Base-by-base conservation (phyloP, 345 rosid species). In the Brassica nigra region DNA sequence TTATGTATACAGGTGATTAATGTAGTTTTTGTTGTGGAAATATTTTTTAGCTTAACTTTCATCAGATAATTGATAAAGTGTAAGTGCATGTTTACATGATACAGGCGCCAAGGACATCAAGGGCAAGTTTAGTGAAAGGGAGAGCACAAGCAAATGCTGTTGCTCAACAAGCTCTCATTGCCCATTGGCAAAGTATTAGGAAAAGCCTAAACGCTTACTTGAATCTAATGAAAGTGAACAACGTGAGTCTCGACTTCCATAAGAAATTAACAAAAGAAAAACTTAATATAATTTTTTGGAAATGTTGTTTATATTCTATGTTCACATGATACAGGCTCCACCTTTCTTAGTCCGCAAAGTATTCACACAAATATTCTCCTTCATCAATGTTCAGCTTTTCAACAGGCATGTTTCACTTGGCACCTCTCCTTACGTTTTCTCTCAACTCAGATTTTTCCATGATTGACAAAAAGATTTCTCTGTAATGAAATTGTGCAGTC, bases 111-210 rank as follows among this genome's bases (percentile, higher is more conserved):
- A 90, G 98, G 84, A 90, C 88, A 67, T 93, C 99, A 62, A 87
- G 98, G 73, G 94, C 90, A 79, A 90, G 98, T 85, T 82, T 95
- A 80, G 92, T 91, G 76, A 95, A 93, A 84, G 99, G 99, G 33
- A 97, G 98, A 71, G 85, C 98, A 79, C 98, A 95, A 80, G 93
- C 99, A 73, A 95, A 91, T 84, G 95, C 93, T 72, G 95, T 87
- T 84, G 97, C 97, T 80, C 99, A 93, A 86, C 92, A 91, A 87
- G 98, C 95, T 84, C 85, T 95, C 79, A 93, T 93, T 82, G 99
- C 97, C 44, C 98, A 95, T 80, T 95, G 98, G 99, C 93, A 88
- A 85, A 93, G 93, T 80, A 95, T 93, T 55, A 95, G 91, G 82
- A 92, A 89, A 85, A 95, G 95, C 86, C 79, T 95, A 77, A 89